Conservation (phyloP, 306 rosid species). For the Glycine latifolia region DNA sequence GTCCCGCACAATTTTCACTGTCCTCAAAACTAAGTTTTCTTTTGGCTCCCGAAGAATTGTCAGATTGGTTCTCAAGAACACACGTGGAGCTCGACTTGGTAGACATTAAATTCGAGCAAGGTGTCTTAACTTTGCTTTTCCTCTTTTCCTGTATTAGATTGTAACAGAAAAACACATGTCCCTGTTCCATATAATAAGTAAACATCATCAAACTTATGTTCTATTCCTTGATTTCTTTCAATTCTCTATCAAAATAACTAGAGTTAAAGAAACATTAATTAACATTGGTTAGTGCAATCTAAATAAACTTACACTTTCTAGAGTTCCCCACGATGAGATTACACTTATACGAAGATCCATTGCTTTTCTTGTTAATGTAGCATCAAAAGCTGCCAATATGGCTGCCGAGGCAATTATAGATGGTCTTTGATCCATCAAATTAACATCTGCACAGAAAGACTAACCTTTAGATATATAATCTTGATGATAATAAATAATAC, state of each 20-base stretch:
- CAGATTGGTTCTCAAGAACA: conserved; percentile 59
- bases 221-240: conserved; percentile 6
- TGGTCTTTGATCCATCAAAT: conserved; percentile 69
- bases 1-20: conserved; percentile 52
- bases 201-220: conserved; percentile 35
- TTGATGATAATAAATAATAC: not conserved
- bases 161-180: conserved; percentile 67
- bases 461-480: conserved; percentile 13
- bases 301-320: conserved; percentile 69
- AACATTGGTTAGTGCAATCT: not conserved
- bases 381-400: conserved; percentile 67
- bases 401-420: conserved; percentile 85
- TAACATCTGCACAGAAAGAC: conserved; percentile 55
- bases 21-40: conserved; percentile 76
- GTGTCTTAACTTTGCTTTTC: conserved; percentile 61
- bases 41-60: conserved; percentile 62
- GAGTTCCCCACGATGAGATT: conserved; percentile 63
- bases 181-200: conserved; percentile 63
- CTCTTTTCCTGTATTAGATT: conserved; percentile 65
- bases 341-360: conserved; percentile 61
- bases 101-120: conserved; percentile 58
- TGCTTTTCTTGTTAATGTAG: conserved; percentile 57
- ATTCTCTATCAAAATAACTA: not conserved
- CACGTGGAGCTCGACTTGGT: conserved; percentile 50
- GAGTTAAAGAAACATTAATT: not conserved